Base-by-base conservation (phyloP, 306 rosid genomes). In the Purshia tridentata region DNA sequence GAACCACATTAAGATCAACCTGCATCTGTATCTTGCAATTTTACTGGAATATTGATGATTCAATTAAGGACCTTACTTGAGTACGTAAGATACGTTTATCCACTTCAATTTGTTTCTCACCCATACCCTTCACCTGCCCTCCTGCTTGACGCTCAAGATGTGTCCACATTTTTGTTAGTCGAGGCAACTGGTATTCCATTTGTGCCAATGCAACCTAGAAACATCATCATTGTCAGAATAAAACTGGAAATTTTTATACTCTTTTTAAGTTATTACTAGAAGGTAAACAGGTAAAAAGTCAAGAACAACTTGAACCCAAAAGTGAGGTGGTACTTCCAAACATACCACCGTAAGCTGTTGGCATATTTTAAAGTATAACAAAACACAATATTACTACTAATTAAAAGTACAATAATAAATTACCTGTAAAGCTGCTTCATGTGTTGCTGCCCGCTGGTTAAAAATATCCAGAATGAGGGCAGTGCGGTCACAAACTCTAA, bases 91-190 rank as follows among this genome's bases (percentile, higher is more conserved):
- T 94, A 80, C 97, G 99, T 59, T 94, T 91, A 81, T 94, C 99
- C 80, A 88, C 97, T 86, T 94, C 99, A 85, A 89, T 94, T 76
- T 94, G 96, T 68, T 94, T 94, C 86, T 94, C 99, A 77, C 99
- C 99, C 99, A 91, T 94, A 37, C 99, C 96, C 88, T 94, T 94
- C 82, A 91, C 99, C 85, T 86, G 66, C 42, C 97, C 99, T 84
- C 99, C 99, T n/a, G 97, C 77, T 81, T 94, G 97, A 75, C 95
- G 97, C 84, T 94, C 99, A 83, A 94, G 97, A 81, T 90, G 99
- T 76, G 88, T 85, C 99, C 99, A 94, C 99, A 91, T 87, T 86
- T 91, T 91, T 69, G 99, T 94, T 72, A 87, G 78, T 74, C 99
- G 91, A 59, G 99, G 99, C 67, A 94, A 82, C 82, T 94, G 99